Evolutionary conservation across 176 grass and related monocot genomes (phyloP), one percentile per base, ranked within the genome.

Genomic region (Guadua angustifolia): DNA sequence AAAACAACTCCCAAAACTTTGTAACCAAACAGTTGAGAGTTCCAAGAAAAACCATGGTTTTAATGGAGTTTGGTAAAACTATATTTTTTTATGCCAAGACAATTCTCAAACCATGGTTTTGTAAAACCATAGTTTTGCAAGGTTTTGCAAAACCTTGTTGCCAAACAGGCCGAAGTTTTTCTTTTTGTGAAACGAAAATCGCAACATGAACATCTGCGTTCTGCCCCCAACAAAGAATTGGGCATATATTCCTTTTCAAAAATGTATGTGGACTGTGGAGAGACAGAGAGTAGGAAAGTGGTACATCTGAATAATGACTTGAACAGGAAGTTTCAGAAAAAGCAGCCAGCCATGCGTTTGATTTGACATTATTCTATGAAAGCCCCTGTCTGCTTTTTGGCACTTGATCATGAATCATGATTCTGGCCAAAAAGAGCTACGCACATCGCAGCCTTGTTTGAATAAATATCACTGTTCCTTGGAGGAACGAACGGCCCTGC

Each of bases 261-360:
- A 38, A 3, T n/a, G 6, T 14, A 36, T 9, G 15, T 18, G 16
- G 40, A 7, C 40, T 6, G 26, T 0, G 60, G 25, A 15, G 59
- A 65, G 75, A 35, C 60, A 79, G 0, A 21, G 25, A n/a, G 21
- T 0, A 66, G 24, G 18, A 29, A 8, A 21, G 60, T 66, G 29
- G 18, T 29, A 50, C 59, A 26, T 75, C 32, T 17, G 58, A 22
- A 6, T 36, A 13, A 12, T 61, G 39, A 10, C 51, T 78, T 47
- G 74, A 25, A 65, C 19, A 40, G 14, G 67, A 86, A 71, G 66
- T 4, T 75, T 69, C 55, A 86, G 52, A 25, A 53, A 79, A 63
- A 43, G 57, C 69, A 39, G 56, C 6, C 56, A 6, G 33, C 22
- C 57, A 9, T 32, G 84, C 65, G 13, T 51, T 40, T 9, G 66